Base-by-base conservation (phyloP, 129 eudicot species). In the Artemisia tridentata region DNA sequence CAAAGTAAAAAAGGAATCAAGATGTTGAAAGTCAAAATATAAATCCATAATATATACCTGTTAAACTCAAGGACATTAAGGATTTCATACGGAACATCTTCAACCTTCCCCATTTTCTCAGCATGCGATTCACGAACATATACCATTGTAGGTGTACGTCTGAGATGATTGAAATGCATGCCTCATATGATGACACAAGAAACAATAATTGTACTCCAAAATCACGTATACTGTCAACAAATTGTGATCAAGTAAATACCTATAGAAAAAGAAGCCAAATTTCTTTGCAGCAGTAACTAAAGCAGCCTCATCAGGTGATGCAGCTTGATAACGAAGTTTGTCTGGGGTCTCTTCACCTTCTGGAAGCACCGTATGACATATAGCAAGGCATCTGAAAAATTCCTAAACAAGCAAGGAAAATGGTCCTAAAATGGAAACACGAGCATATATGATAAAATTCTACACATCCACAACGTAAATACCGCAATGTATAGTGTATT, bases 231-330 rank as follows among this genome's bases (percentile, higher is more conserved):
- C 69, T 73, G 34, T 63, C 38, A 49, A 16, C 16, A 16, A 16
- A 38, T 10, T 38, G 50, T 60, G 45, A 38, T 38, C 2, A 38
- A 38, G 10, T 38, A 55, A 25, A 71, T 54, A 93, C 99, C 86
- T 90, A 83, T 85, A 90, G 72, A 90, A 93, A 75, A 93, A 93
- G 90, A 93, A 93, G 84, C 99, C 99, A 73, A 93, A 93, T 72
- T 85, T 90, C 82, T 93, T 93, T 45, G 99, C 97, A 18, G 99
- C 97, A 21, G 75, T 68, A 57, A 93, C 99, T 80, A 93, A 86
- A 75, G 99, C 99, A 59, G 99, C 86, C 75, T 93, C 99, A 75
- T 93, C 97, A 27, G 98, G 98, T 18, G 98, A 93, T 64, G 98
- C 97, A 56, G 98, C 98, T 85, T 93, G 98, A 86, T 93, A 93